Evolutionary conservation across 192 early-diverging fungal species (phyloP).

Genomic region (Coemansia sp.): DNA sequence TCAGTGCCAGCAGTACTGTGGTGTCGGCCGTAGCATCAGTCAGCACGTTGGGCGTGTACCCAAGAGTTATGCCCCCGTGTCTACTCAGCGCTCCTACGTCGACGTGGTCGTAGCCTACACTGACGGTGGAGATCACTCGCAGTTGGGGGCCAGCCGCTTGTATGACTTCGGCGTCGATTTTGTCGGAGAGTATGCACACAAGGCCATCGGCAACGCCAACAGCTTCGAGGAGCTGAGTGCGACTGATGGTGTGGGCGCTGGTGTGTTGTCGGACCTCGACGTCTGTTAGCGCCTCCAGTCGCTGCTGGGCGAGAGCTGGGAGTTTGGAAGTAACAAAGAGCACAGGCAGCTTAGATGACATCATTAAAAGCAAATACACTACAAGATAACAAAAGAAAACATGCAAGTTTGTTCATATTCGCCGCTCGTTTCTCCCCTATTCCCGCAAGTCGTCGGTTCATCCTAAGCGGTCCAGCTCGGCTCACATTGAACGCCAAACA

Average conservation of each 20-base stretch:
- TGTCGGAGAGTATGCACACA: slow-evolving; percentile 72
- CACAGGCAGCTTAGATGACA: slow-evolving; percentile 17
- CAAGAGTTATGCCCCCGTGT: slow-evolving; percentile 62
- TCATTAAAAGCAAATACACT: not conserved
- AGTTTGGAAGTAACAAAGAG: slow-evolving; percentile 59
- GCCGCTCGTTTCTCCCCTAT: no score
- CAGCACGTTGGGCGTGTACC: slow-evolving; percentile 85
- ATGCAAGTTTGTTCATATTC: no score
- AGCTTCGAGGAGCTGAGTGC: slow-evolving; percentile 53
- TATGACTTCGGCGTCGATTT: slow-evolving; percentile 71
- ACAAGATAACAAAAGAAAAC: no score
- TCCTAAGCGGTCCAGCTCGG: not conserved
- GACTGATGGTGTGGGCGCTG: slow-evolving; percentile 55
- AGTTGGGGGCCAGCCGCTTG: slow-evolving; percentile 66
- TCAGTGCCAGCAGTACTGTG: slow-evolving; percentile 73
- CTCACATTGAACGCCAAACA: not conserved
- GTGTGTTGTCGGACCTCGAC: slow-evolving; percentile 64
- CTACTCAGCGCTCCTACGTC: slow-evolving; percentile 57
- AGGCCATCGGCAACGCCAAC: slow-evolving; percentile 60
- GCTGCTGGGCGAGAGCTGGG: slow-evolving; percentile 54
- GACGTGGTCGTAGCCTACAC: slow-evolving; percentile 86
- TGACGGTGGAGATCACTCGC: slow-evolving; percentile 76
- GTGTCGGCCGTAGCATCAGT: slow-evolving; percentile 89
- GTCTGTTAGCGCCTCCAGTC: slow-evolving; percentile 47
- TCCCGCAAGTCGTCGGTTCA: not conserved